These are phyloP conservation scores for Xylariales sp. DNA, from an alignment of 2,329 filamentous ascomycete species.

Conservation along the genomic window DNA sequence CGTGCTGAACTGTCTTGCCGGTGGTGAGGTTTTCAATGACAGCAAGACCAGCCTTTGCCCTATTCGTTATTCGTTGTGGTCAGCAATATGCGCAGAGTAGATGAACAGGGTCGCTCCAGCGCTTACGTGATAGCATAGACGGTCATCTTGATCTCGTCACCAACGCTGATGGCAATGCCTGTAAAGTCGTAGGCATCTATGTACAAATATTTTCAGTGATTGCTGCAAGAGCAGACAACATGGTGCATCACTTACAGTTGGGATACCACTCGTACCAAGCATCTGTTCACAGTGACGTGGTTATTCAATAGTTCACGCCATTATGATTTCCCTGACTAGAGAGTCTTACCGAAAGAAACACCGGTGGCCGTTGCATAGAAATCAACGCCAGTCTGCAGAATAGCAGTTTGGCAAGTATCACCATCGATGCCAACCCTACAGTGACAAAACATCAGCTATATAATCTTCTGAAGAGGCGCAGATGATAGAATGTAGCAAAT, in stretches of 20 bases:
- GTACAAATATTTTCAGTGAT: too few relatives aligned
- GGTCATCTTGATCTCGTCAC: conserved; percentile 21
- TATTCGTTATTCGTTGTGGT: too few relatives aligned
- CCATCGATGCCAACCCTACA: conserved; percentile 58
- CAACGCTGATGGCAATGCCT: conserved; percentile 31
- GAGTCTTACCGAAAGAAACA: too few relatives aligned
- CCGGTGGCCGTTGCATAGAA: conserved; percentile 39
- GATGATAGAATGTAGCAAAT: not conserved
- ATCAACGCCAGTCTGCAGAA: conserved; percentile 55
- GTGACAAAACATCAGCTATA: conserved; percentile 11
- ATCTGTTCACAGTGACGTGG: too few relatives aligned
- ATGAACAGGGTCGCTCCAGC: too few relatives aligned
- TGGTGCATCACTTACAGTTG: too few relatives aligned
- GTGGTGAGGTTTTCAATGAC: conserved; percentile 47
- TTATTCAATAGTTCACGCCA: too few relatives aligned
- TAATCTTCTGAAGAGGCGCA: conserved; percentile 15
- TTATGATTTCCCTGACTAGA: too few relatives aligned
- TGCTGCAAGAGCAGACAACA: too few relatives aligned
- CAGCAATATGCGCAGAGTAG: too few relatives aligned
- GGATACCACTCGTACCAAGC: conserved; percentile 57
- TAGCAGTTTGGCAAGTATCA: conserved; percentile 48
- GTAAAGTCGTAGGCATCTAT: conserved; percentile 49
- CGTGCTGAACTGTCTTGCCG: conserved; percentile 46
- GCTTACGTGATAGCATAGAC: too few relatives aligned
- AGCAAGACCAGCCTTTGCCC: conserved; percentile 39